These are phyloP conservation scores for Saprolegnia parasitica DNA, from an alignment of 352 stramenopile genomes.

Conservation along the genomic window DNA sequence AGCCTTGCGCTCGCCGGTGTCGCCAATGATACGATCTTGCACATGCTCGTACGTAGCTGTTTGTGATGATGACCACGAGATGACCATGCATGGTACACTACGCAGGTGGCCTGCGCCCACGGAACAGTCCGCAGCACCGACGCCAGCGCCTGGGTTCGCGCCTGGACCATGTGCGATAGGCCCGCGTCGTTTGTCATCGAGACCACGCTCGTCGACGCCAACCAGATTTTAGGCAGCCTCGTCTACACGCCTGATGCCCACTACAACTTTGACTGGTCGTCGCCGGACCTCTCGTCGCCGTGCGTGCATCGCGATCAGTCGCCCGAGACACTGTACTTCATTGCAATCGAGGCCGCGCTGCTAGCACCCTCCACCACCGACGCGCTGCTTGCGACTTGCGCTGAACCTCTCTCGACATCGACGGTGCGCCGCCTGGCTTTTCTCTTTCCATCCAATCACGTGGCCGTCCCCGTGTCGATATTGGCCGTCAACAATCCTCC, in stretches of 20 bases:
- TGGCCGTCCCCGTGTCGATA: background rate
- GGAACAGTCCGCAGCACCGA: background rate
- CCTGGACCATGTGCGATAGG: background rate
- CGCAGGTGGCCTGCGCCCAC: background rate
- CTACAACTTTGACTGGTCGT: conserved; percentile 2
- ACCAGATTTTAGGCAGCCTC: background rate
- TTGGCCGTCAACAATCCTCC: background rate
- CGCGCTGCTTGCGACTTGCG: background rate
- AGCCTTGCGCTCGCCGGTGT: background rate
- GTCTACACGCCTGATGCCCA: background rate
- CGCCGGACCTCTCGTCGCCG: too few species aligned
- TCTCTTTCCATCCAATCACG: background rate
- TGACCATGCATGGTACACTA: too few species aligned
- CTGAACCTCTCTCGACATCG: too few species aligned
- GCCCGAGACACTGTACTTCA: background rate
- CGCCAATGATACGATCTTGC: background rate
- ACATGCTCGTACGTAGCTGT: background rate
- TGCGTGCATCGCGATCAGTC: background rate
- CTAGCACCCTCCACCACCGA: background rate
- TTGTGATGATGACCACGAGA: background rate
- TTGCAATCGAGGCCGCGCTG: background rate
- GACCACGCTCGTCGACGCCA: background rate
- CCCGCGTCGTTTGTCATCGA: background rate
- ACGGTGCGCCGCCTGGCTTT: too few species aligned
- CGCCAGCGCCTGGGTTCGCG: background rate